These are phyloP conservation scores for Penicillium thymicola DNA, from an alignment of 2,329 filamentous ascomycete species.

Conservation along the genomic window DNA sequence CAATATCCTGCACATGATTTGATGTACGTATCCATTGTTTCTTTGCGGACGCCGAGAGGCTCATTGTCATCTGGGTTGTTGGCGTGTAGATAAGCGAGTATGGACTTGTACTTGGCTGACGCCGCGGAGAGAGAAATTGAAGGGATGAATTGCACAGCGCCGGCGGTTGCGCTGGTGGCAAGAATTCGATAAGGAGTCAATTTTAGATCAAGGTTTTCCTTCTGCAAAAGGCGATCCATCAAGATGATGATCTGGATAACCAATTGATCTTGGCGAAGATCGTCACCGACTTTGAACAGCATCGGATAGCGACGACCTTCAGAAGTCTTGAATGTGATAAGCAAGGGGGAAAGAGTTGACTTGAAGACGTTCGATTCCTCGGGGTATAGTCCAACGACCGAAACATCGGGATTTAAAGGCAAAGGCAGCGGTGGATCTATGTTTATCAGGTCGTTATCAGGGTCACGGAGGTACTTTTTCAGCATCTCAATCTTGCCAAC, in stretches of 20 bases:
- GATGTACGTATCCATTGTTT: slow-evolving; percentile 91
- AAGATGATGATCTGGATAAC: slow-evolving; percentile 97
- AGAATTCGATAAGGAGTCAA: slow-evolving; percentile 95
- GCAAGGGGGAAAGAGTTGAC: slow-evolving; percentile 86
- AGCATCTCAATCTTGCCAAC: slow-evolving; percentile 77
- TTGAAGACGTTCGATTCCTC: slow-evolving; percentile 93
- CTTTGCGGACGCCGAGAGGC: slow-evolving; percentile 81
- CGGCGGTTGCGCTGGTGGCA: slow-evolving; percentile 83
- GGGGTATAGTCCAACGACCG: slow-evolving; percentile 73
- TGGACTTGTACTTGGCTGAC: slow-evolving; percentile 72
- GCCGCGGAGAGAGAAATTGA: slow-evolving; percentile 82
- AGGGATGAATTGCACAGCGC: slow-evolving; percentile 89
- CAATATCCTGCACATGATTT: slow-evolving; percentile 97
- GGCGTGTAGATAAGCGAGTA: slow-evolving; percentile 77
- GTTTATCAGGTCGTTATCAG: slow-evolving; percentile 79
- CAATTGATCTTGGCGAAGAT: slow-evolving; percentile 92
- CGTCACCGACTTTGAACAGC: slow-evolving; percentile 96
- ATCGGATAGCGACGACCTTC: slow-evolving; percentile 79
- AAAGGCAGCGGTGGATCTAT: slow-evolving; percentile 86
- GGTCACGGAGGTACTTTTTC: slow-evolving; percentile 79
- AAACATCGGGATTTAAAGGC: slow-evolving; percentile 79
- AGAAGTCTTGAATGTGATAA: slow-evolving; percentile 82
- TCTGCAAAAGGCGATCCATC: slow-evolving; percentile 93
- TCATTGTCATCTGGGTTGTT: slow-evolving; percentile 85
- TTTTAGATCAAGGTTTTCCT: slow-evolving; percentile 94